Conservation (phyloP, 1,139 yeast species). For the Petasospora rhodanensis region DNA sequence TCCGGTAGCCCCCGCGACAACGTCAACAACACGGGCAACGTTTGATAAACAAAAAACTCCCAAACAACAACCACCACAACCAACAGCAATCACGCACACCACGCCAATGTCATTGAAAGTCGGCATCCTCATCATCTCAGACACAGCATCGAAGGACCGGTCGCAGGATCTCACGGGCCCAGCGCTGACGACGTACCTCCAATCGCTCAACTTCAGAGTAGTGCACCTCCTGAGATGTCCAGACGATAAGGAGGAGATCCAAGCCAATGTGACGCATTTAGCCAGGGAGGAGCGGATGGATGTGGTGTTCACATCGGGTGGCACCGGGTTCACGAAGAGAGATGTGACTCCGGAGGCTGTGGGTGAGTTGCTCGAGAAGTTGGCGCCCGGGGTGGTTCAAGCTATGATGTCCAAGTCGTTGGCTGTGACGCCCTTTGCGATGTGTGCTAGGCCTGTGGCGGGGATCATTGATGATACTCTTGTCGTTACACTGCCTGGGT, state of each 20-base stretch:
- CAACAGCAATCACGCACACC: too few relatives aligned
- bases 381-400: slow-evolving; percentile 44
- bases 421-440: slow-evolving; percentile 39
- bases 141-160: slow-evolving; percentile 1
- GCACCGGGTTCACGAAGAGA: slow-evolving; percentile 42
- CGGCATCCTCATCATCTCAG: slow-evolving; percentile 2
- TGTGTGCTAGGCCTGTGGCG: slow-evolving; percentile 44
- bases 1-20: too few relatives aligned
- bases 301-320: slow-evolving; percentile 32
- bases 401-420: slow-evolving; percentile 39
- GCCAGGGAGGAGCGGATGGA: neutral
- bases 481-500: slow-evolving; percentile 45
- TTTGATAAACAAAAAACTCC: too few relatives aligned
- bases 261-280: neutral
- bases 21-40: too few relatives aligned
- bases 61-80: too few relatives aligned
- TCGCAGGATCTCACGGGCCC: slow-evolving; percentile 2
- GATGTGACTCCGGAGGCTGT: slow-evolving; percentile 49
- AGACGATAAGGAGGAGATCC: slow-evolving; percentile 3
- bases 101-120: too few relatives aligned
- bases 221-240: neutral
- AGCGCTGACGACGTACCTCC: slow-evolving; percentile 1
- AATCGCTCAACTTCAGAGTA: too few relatives aligned
- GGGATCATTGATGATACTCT: slow-evolving; percentile 34
- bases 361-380: slow-evolving; percentile 33